A percentile compares a stretch with the other conserved stretches of the same genome.
phyloP scores from a whole-genome alignment of 163 green algal species.

The Prototheca wickerhamii region DNA sequence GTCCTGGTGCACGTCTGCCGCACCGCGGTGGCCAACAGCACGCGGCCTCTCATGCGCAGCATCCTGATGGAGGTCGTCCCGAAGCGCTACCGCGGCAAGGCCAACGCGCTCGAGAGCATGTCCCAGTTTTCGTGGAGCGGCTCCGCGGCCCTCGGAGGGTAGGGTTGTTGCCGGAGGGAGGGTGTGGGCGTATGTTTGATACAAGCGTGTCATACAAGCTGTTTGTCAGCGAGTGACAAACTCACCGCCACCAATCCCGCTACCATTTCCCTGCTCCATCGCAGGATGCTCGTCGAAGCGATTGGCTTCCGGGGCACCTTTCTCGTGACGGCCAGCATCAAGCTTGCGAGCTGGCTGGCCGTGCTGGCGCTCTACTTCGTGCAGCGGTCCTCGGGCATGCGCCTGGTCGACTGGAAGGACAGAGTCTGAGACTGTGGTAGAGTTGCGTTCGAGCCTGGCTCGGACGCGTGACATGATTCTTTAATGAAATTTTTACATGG shows the following conservation, averaged over 20 bases:
- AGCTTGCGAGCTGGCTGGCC: conserved; percentile 25
- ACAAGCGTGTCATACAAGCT: neutral
- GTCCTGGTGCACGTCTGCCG: conserved; percentile 30
- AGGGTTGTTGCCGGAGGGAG: neutral
- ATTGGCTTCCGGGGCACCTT: conserved; percentile 45
- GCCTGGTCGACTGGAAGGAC: no score
- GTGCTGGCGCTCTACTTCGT: conserved; percentile 23
- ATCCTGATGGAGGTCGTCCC: conserved; percentile 40
- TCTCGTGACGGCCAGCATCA: conserved; percentile 38
- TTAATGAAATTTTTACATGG: no score
- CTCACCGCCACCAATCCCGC: neutral
- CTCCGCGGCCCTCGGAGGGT: conserved; percentile 34
- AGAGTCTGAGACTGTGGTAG: no score
- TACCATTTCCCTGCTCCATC: neutral
- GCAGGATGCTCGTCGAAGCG: conserved; percentile 31
- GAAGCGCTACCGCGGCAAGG: conserved; percentile 25
- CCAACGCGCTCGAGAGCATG: conserved; percentile 40
- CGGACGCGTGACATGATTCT: no score
- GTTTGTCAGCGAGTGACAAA: neutral
- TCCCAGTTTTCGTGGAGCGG: conserved; percentile 41
- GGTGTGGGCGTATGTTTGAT: neutral
- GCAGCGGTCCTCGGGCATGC: no score
- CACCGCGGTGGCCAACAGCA: conserved; percentile 34
- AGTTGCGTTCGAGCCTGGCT: no score
- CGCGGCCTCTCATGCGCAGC: conserved; percentile 30